phyloP scores from a whole-genome alignment of 2,329 filamentous ascomycete genomes.

The Fusarium nygamai region DNA sequence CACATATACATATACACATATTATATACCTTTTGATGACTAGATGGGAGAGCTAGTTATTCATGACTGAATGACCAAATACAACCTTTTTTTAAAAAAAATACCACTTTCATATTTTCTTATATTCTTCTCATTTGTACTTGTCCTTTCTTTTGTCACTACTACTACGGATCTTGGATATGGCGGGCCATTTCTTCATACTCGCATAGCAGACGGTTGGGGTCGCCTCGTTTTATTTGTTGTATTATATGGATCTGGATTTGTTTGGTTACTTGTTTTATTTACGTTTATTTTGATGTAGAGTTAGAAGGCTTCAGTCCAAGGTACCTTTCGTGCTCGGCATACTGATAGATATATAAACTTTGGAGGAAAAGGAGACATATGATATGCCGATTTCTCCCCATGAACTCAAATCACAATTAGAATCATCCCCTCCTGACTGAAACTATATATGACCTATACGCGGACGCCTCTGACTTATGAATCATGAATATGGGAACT shows the following conservation, averaged over 20 bases:
- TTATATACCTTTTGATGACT: constrained; percentile 24
- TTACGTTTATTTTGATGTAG: neutral
- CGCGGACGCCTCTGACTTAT: neutral
- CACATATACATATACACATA: neutral
- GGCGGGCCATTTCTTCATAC: neutral
- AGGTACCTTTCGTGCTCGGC: neutral
- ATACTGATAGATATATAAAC: neutral
- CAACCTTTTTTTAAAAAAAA: constrained; percentile 3
- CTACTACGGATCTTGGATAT: neutral
- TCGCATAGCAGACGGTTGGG: neutral
- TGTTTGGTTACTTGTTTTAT: neutral
- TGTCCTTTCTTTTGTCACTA: neutral
- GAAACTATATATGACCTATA: neutral
- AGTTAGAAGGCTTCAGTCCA: neutral
- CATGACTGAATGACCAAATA: constrained; percentile 36
- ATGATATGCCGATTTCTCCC: too few species aligned
- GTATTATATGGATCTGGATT: neutral
- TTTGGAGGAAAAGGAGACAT: neutral
- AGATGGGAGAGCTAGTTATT: constrained; percentile 24
- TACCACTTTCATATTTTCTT: neutral
- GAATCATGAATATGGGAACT: neutral
- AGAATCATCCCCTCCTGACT: neutral
- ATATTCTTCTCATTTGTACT: neutral
- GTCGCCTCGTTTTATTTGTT: neutral
- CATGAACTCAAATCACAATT: neutral